Evolutionary conservation across 164 flowering plant species (phyloP), one percentile per base, ranked within the genome.

Genomic region (Dillenia turbinata): DNA sequence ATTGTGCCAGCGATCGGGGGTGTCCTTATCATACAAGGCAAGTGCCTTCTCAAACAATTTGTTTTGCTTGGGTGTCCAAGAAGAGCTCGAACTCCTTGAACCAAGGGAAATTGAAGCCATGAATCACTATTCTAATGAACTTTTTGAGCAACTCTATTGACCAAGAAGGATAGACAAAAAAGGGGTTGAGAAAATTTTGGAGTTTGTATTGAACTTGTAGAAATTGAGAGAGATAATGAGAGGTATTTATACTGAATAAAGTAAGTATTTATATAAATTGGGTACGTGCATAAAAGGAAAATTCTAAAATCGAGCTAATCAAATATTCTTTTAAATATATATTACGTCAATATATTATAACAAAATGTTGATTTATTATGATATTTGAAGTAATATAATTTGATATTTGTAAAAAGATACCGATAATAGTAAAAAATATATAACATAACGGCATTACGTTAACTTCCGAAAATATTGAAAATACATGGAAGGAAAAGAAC

Each of bases 61-160:
- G 72, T 79, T 79, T 45, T 79, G 68, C 47, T 73, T 65, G 10
- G 69, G 49, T 12, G 83, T 79, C 81, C 83, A 79, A 43, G 74
- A 49, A 10, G 74, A 69, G 11, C 65, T 26, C 1, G 52, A 71
- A 24, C 15, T 46, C 10, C 68, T 40, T 47, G 67, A 60, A 52
- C 57, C 40, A 15, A 61, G 61, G 54, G 77, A 74, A 71, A 69
- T 73, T 40, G 77, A 74, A 9, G 76, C 75, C 81, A 77, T 74
- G 71, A 9, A 74, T 73, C 81, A 77, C 71, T 26, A 54, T 9
- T 33, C 14, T 54, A 12, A 17, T 12, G 56, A n/a, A 9, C 33
- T 17, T 53, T 53, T 3, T 54, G 43, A 53, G 24, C 12, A 13
- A 10, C 10, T 10, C 10, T 9, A 17, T 53, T 2, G 44, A 54